These are phyloP conservation scores for Cordyceps farinosa DNA, from an alignment of 2,329 filamentous ascomycete species.

Conservation along the genomic window DNA sequence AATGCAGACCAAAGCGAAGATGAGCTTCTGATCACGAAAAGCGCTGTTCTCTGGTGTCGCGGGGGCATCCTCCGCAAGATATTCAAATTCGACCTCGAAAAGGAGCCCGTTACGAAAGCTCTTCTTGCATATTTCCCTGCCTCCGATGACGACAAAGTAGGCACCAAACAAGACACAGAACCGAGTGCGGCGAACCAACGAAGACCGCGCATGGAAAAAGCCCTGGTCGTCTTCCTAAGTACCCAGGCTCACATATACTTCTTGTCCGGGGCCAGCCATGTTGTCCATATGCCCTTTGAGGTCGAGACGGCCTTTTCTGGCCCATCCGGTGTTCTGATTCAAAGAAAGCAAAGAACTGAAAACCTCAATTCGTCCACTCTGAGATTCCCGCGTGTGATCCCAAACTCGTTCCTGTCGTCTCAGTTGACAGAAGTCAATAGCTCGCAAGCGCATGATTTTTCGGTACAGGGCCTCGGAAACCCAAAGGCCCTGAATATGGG, in stretches of 20 bases:
- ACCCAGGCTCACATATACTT: slow-evolving; percentile 94
- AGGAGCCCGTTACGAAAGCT: slow-evolving; percentile 81
- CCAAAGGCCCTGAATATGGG: slow-evolving; percentile 52
- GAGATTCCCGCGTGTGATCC: slow-evolving; percentile 62
- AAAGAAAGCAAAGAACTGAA: slow-evolving; percentile 65
- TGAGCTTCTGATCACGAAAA: slow-evolving; percentile 72
- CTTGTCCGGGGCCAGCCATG: slow-evolving; percentile 79
- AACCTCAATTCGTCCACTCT: slow-evolving; percentile 49
- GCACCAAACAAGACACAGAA: slow-evolving; percentile 13
- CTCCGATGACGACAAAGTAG: slow-evolving; percentile 37
- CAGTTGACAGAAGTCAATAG: slow-evolving; percentile 54
- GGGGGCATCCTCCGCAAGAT: slow-evolving; percentile 80
- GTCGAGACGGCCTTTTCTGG: slow-evolving; percentile 82
- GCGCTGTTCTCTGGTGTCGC: slow-evolving; percentile 83
- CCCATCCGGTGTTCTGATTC: slow-evolving; percentile 78
- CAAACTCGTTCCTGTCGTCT: slow-evolving; percentile 77
- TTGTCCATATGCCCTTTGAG: slow-evolving; percentile 92
- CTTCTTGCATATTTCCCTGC: slow-evolving; percentile 77
- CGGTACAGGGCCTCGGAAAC: slow-evolving; percentile 53
- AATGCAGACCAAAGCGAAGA: slow-evolving; percentile 57
- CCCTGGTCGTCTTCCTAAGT: slow-evolving; percentile 85
- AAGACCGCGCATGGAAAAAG: slow-evolving; percentile 49
- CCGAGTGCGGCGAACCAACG: slow-evolving; percentile 18
- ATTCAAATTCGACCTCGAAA: slow-evolving; percentile 82
- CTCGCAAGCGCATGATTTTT: slow-evolving; percentile 52